These are phyloP conservation scores for Saprolegnia parasitica DNA, from an alignment of 352 stramenopile genomes.

Conservation along the genomic window DNA sequence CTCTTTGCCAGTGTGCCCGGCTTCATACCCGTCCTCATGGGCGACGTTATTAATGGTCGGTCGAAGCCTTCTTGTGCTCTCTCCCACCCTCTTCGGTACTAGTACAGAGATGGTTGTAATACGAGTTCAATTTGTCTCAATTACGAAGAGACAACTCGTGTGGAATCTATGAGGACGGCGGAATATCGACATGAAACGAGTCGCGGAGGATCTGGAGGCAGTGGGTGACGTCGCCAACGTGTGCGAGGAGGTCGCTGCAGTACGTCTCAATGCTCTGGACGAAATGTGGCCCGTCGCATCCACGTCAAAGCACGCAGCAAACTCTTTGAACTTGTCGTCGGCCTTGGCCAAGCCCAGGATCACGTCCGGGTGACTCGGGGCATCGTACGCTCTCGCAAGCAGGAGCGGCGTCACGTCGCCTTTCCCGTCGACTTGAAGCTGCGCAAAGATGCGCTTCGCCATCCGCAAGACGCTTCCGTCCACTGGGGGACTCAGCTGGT, in stretches of 20 bases:
- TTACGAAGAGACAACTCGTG: no score
- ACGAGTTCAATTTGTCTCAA: no score
- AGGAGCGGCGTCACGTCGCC: conserved; percentile 57
- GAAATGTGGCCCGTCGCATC: conserved; percentile 38
- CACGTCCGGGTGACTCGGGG: conserved; percentile 52
- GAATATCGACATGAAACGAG: conserved; percentile 27
- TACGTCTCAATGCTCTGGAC: conserved; percentile 59
- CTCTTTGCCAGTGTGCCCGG: no score
- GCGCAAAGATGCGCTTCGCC: conserved; percentile 40
- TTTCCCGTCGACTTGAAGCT: conserved; percentile 43
- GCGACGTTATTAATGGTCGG: no score
- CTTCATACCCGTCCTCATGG: no score
- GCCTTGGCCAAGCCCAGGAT: conserved; percentile 39
- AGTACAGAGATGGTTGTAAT: no score
- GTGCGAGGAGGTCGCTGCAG: conserved; percentile 24
- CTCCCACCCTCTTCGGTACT: no score
- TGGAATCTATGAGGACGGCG: not conserved
- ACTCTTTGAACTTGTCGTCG: conserved; percentile 59
- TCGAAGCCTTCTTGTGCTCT: no score
- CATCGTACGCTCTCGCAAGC: conserved; percentile 59
- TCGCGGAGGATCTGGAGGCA: conserved; percentile 26
- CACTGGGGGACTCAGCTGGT: not conserved
- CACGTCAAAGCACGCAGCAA: conserved; percentile 62
- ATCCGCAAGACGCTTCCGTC: conserved; percentile 17
- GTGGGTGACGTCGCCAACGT: conserved; percentile 5